Conservation (phyloP, 305 asterid species). For the Petunia hybrid region DNA sequence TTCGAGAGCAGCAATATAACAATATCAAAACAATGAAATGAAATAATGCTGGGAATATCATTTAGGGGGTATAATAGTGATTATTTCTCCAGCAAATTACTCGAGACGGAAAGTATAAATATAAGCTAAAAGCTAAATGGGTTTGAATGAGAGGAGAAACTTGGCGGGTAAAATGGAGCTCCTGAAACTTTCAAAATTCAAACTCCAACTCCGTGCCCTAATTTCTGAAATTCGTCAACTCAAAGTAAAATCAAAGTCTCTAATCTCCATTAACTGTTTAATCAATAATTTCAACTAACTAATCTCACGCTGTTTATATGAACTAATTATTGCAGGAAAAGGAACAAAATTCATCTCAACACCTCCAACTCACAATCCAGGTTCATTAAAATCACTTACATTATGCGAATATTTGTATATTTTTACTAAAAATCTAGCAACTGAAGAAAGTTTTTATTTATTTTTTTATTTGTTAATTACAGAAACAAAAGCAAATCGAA, state of each 20-base stretch:
- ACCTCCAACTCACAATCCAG: conserved; percentile 42
- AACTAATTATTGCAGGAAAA: conserved; percentile 43
- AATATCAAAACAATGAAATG: too few species aligned
- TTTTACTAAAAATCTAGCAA: background rate
- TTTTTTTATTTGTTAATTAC: conserved; percentile 12
- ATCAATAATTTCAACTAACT: background rate
- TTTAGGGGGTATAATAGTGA: too few species aligned
- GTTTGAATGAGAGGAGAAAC: background rate
- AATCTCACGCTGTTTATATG: background rate
- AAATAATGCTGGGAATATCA: too few species aligned
- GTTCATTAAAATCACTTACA: conserved; percentile 33
- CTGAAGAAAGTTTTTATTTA: background rate
- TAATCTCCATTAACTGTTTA: background rate
- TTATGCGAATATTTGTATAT: background rate
- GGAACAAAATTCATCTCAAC: conserved; percentile 44
- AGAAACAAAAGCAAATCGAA: conserved; percentile 49
- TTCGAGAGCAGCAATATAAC: too few species aligned
- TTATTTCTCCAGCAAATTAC: too few species aligned
- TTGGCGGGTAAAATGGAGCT: conserved; percentile 54
- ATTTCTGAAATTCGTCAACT: conserved; percentile 47
- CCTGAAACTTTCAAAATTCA: conserved; percentile 52
- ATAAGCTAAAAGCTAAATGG: background rate
- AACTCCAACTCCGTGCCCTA: conserved; percentile 51
- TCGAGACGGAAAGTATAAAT: too few species aligned
- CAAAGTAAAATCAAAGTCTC: conserved; percentile 37